Conservation (phyloP, 257 asterid genomes). For the Thymus quinquecostatus region DNA sequence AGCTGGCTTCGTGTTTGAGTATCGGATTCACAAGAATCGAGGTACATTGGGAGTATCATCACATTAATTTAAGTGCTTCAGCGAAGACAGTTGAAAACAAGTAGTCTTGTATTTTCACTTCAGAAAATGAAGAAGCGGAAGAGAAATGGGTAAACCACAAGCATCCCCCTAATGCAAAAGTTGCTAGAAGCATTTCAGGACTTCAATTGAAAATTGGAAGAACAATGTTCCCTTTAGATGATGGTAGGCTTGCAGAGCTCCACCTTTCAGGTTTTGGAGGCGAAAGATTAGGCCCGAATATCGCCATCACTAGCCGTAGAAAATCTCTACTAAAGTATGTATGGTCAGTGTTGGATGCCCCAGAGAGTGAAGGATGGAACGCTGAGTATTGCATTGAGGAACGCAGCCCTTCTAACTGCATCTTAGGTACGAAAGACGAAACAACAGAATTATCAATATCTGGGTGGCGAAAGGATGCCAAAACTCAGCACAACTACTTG, state of each 20-base stretch:
- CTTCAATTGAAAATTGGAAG: slow-evolving; percentile 68
- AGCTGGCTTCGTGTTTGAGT: slow-evolving; percentile 71
- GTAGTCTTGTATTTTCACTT: too few relatives aligned
- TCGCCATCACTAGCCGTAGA: slow-evolving; percentile 48
- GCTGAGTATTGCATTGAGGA: slow-evolving; percentile 82
- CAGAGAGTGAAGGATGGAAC: slow-evolving; percentile 95
- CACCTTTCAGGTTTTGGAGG: slow-evolving; percentile 74
- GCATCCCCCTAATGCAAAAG: slow-evolving; percentile 79
- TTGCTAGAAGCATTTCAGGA: slow-evolving; percentile 63
- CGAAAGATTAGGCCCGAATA: slow-evolving; percentile 57
- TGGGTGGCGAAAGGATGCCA: slow-evolving; percentile 61
- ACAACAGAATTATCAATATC: slow-evolving; percentile 40
- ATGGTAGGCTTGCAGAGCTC: slow-evolving; percentile 86
- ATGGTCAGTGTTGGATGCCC: slow-evolving; percentile 84
- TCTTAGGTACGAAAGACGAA: slow-evolving; percentile 72
- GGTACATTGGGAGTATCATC: too few relatives aligned
- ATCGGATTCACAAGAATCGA: slow-evolving; percentile 47
- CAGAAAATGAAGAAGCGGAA: not conserved
- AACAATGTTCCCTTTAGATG: slow-evolving; percentile 66
- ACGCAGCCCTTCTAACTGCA: slow-evolving; percentile 78
- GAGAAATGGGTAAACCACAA: slow-evolving; percentile 69
- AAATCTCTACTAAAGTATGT: slow-evolving; percentile 58
- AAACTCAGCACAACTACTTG: slow-evolving; percentile 56
- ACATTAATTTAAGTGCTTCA: too few relatives aligned
- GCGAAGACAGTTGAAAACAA: too few relatives aligned